Evolutionary conservation across 129 eudicot species (phyloP).

Genomic region (Solidago caesia): DNA sequence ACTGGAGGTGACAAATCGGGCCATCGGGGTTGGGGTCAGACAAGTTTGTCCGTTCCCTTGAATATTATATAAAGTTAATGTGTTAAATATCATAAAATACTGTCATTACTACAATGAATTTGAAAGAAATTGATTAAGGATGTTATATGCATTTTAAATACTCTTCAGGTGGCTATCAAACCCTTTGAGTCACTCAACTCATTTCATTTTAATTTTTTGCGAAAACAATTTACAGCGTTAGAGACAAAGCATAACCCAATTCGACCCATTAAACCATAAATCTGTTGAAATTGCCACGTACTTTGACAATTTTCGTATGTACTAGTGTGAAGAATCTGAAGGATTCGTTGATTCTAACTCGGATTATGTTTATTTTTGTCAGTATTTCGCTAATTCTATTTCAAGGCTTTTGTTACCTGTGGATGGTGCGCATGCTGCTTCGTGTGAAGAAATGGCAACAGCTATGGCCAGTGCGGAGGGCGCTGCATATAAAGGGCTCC

Average conservation of each 20-base stretch:
- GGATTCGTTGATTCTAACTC: conserved; percentile 8
- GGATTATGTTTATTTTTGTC: conserved; percentile 26
- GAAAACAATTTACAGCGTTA: not conserved
- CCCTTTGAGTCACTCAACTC: not conserved
- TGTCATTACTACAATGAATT: not conserved
- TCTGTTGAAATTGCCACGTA: not conserved
- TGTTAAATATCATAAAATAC: not conserved
- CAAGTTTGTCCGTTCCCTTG: not conserved
- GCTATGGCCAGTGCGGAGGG: conserved; percentile 96
- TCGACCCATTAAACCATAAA: not conserved
- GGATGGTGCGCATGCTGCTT: conserved; percentile 98
- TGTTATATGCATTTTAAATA: not conserved
- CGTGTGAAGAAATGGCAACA: conserved; percentile 93
- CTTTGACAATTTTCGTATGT: not conserved
- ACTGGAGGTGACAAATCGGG: not conserved
- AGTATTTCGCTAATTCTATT: conserved; percentile 90
- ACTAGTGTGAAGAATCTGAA: conserved; percentile 19
- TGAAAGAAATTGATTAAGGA: not conserved
- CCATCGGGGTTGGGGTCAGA: not conserved
- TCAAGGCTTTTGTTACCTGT: conserved; percentile 92
- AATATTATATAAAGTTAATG: not conserved
- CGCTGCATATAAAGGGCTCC: conserved; percentile 98
- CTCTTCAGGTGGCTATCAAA: not conserved
- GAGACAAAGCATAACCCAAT: not conserved
- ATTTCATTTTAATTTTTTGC: not conserved